Evolutionary conservation across 2,329 filamentous ascomycete species (phyloP), one percentile per base, ranked within the genome.

Genomic region (Curvularia sp.): DNA sequence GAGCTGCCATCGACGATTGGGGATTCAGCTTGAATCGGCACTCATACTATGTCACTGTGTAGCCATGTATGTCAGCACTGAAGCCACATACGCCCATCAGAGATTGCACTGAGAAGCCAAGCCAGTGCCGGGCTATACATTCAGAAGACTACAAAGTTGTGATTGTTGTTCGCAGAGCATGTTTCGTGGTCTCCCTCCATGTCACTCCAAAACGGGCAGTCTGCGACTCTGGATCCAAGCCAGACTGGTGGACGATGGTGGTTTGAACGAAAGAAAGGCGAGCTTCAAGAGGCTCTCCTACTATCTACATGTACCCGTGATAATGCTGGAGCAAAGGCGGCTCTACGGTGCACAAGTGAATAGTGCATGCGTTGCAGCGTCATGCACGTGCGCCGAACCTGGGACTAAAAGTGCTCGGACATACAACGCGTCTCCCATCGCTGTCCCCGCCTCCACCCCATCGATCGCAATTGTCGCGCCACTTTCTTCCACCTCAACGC

Each of bases 391-490:
- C 58, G 38, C 46, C 15, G 30, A 55, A 60, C 60, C 58, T 53
- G 57, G 60, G 54, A 58, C 60, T 56, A 61, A 63, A 57, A 59
- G 55, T 57, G 55, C 50, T 52, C 57, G 57, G 55, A 51, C 55
- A 51, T 53, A 48, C 42, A 58, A 63, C 62, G 62, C 62, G 60
- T 65, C 65, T 62, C 61, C 61, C 62, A 59, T 57, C 46, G 41
- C 55, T 55, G 46, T 57, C 65, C 62, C 65, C 63, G 55, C 60
- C 60, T 57, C 55, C 57, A 65, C 56, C 56, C 61, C 51, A 58
- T 55, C 64, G 60, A 60, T 51, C 53, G 54, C 64, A 61, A 67
- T 64, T 65, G 64, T 53, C 61, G 63, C 64, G 59, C 59, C 60
- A 58, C 59, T 25, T 18, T 34, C 36, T 50, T 41, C 46, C 39